Evolutionary conservation across 805 yeast genomes (phyloP).

Genomic region (Cyberlindnera subsufficiens): DNA sequence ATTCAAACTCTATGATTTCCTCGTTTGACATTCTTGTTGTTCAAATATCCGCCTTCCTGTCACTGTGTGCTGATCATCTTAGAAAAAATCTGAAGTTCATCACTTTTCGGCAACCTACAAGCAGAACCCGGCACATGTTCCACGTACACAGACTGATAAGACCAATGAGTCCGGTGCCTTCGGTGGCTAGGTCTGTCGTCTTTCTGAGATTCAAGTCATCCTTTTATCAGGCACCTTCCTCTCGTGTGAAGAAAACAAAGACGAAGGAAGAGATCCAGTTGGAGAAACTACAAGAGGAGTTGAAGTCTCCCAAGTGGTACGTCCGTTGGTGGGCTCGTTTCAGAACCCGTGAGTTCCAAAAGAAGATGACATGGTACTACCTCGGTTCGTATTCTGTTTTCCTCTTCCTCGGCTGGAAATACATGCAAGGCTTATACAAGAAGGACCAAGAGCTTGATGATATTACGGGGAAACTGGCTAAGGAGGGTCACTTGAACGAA

Average conservation of each 20-base stretch:
- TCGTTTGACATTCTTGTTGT: not conserved
- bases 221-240: conserved; percentile 19
- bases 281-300: conserved; percentile 27
- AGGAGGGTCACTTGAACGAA: conserved; percentile 36
- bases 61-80: too few relatives aligned
- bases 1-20: not conserved
- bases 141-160: too few relatives aligned
- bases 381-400: conserved; percentile 54
- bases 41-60: not conserved
- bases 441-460: conserved; percentile 56
- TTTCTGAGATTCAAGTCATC: conserved; percentile 8
- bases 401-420: conserved; percentile 52
- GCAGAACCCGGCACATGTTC: too few relatives aligned
- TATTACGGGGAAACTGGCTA: conserved; percentile 32
- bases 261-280: conserved; percentile 28
- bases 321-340: conserved; percentile 49
- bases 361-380: conserved; percentile 57
- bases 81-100: too few relatives aligned
- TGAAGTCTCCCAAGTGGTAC: conserved; percentile 30
- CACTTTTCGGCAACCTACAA: too few relatives aligned
- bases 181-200: not conserved
- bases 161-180: too few relatives aligned
- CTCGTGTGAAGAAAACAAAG: conserved; percentile 16
- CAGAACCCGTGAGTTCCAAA: conserved; percentile 52
- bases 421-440: conserved; percentile 59